Evolutionary conservation across 2,329 filamentous ascomycete genomes (phyloP).

Genomic region (Venturiaceae sp.): DNA sequence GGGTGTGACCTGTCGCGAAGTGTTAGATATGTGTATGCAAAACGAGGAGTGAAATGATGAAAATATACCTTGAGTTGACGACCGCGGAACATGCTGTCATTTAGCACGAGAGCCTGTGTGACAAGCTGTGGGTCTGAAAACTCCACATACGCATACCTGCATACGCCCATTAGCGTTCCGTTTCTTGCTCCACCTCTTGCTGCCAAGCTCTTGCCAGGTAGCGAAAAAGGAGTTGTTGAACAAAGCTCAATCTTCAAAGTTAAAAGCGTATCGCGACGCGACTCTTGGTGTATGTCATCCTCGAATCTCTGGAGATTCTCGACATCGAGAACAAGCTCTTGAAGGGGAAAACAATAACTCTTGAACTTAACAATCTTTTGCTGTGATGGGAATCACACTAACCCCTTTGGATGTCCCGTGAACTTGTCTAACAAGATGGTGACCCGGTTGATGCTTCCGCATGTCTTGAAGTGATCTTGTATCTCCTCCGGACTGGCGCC

Average conservation of each 20-base stretch:
- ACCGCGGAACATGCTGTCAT: conserved; percentile 92
- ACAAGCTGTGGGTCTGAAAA: conserved; percentile 92
- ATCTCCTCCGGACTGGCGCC: conserved; percentile 95
- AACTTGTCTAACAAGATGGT: conserved; percentile 98
- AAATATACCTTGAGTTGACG: conserved; percentile 79
- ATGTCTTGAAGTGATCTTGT: conserved; percentile 95
- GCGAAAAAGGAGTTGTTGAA: conserved; percentile 26
- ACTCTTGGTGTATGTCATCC: neutral
- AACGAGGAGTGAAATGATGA: neutral
- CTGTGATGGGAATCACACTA: conserved; percentile 29
- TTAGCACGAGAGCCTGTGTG: conserved; percentile 84
- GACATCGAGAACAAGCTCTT: neutral
- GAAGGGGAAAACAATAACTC: conserved; percentile 1
- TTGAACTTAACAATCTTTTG: conserved; percentile 3
- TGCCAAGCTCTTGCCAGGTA: conserved; percentile 47
- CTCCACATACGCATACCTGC: conserved; percentile 96
- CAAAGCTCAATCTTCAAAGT: conserved; percentile 9
- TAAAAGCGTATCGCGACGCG: neutral
- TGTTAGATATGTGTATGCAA: neutral
- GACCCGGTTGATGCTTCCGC: conserved; percentile 93
- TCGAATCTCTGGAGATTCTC: neutral
- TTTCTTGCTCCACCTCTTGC: conserved; percentile 36
- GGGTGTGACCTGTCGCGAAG: conserved; percentile 54
- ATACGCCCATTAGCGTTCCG: conserved; percentile 36
- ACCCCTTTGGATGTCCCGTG: conserved; percentile 98